Percentiles rank a stretch among this genome's conserved stretches.
Conservation (phyloP, 352 stramenopile genomes). For the Phytophthora citricola region DNA sequence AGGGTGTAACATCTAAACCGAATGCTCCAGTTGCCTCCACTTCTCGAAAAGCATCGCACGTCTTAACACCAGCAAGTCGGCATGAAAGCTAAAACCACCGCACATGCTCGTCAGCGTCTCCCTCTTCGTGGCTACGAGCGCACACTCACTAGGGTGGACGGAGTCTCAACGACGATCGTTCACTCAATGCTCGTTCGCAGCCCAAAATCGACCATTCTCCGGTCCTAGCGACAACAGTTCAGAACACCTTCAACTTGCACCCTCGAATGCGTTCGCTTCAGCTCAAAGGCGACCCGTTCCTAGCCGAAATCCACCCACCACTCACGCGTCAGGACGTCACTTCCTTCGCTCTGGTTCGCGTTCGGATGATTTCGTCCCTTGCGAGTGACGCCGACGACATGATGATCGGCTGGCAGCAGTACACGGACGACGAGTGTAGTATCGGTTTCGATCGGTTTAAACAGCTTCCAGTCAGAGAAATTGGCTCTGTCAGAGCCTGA, state of each 20-base stretch:
- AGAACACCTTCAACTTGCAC: background rate
- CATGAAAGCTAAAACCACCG: constrained; percentile 1
- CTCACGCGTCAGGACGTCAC: constrained; percentile 25
- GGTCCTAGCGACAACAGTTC: background rate
- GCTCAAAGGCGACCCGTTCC: background rate
- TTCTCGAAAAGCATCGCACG: no score
- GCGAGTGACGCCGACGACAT: constrained; percentile 10
- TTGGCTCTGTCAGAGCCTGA: no score
- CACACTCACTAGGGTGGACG: background rate
- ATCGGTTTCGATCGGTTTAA: background rate
- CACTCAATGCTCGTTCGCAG: background rate
- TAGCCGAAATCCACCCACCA: background rate
- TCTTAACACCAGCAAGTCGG: background rate
- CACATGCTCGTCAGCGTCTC: background rate
- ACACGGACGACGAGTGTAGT: background rate
- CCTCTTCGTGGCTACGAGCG: background rate
- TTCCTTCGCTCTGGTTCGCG: constrained; percentile 17
- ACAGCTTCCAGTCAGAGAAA: background rate
- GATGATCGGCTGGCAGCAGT: background rate
- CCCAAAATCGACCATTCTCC: background rate
- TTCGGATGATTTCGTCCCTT: constrained; percentile 10
- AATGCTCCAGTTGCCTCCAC: background rate
- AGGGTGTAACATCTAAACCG: background rate
- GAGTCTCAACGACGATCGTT: background rate
- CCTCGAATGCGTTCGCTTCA: background rate